A percentile compares a stretch with the other conserved stretches of the same genome.
phyloP scores from a whole-genome alignment of 192 early-diverging fungal species.

The Oehlia diaphana region DNA sequence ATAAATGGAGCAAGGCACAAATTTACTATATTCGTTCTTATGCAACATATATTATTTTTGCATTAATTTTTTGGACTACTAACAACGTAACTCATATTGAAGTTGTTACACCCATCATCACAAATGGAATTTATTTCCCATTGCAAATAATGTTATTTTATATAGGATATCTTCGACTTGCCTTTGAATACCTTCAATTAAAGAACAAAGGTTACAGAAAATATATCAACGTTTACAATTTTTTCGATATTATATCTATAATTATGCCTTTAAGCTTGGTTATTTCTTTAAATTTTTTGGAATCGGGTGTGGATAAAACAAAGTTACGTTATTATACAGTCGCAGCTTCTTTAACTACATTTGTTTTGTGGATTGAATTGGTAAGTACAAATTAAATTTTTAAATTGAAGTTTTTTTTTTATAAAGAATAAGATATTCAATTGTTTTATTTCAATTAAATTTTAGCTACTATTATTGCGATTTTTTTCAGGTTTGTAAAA shows the following conservation, averaged over 20 bases:
- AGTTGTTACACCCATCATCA: not conserved
- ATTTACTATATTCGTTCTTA: not conserved
- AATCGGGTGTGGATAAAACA: not conserved
- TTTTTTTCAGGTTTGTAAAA: conserved; percentile 1
- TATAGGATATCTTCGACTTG: conserved; percentile 5
- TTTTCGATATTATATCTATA: not conserved
- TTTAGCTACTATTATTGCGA: not conserved
- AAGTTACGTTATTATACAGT: not conserved
- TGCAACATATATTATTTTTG: not conserved
- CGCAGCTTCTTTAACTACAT: not conserved
- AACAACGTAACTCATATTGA: not conserved
- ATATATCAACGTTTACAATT: not conserved
- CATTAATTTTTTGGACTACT: not conserved
- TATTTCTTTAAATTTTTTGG: not conserved
- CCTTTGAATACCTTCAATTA: not conserved
- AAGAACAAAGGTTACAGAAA: not conserved
- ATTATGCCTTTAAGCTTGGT: not conserved
- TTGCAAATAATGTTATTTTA: not conserved
- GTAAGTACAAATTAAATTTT: not conserved
- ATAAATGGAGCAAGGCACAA: not conserved
- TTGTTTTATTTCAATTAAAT: too few species aligned
- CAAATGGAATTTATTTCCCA: not conserved
- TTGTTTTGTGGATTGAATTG: conserved; percentile 4
- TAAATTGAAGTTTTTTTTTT: not conserved
- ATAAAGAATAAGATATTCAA: too few species aligned